Conservation (phyloP, 768 basidiomycete species). For the Tulasnella sp. region DNA sequence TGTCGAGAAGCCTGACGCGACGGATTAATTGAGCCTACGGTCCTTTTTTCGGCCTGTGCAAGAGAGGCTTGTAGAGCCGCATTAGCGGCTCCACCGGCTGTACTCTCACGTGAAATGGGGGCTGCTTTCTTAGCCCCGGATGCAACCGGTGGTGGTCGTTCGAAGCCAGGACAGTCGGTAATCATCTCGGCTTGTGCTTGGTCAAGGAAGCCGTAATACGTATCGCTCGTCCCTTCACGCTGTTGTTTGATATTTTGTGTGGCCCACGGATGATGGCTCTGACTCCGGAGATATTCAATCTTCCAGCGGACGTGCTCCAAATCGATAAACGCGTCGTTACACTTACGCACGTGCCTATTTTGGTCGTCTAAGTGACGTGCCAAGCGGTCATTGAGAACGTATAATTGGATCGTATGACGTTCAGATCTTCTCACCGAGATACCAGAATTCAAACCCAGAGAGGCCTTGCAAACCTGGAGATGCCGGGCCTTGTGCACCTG, state of each 20-base stretch:
- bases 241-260: neutral
- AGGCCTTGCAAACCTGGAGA: neutral
- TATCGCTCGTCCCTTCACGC: neutral
- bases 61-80: neutral
- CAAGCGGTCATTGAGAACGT: neutral
- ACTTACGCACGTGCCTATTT: neutral
- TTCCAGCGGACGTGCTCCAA: neutral
- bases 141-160: neutral
- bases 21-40: neutral
- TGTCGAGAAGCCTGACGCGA: neutral
- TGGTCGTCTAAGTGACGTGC: neutral
- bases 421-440: slow-evolving; percentile 3
- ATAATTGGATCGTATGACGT: neutral
- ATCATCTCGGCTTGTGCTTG: neutral
- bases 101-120: slow-evolving; percentile 1
- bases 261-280: slow-evolving; percentile 4
- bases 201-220: slow-evolving; percentile 1
- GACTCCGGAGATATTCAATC: slow-evolving; percentile 2
- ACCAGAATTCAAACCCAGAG: slow-evolving; percentile 9
- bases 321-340: neutral
- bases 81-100: slow-evolving; percentile 7
- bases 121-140: neutral
- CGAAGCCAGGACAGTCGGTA: slow-evolving; percentile 1
- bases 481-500: too few species aligned
- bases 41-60: neutral